Base-by-base conservation (phyloP, 202 grass and related monocot genomes). In the Bolboschoenoplectus hybrid region DNA sequence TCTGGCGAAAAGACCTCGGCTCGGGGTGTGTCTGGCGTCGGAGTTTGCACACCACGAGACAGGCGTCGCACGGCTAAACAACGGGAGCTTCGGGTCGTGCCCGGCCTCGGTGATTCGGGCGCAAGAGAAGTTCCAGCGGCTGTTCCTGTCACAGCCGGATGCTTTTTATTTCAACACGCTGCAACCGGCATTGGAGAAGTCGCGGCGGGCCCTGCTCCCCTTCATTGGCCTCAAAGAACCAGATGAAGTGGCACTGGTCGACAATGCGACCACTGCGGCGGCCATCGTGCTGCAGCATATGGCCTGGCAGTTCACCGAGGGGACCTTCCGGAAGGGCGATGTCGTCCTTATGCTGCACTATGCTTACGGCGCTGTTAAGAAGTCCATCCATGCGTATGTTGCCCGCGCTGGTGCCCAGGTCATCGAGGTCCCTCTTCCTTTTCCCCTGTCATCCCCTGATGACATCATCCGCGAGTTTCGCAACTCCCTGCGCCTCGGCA, bases 291-390 rank as follows among this genome's bases (percentile, higher is more conserved):
- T 99, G 40, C 97, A 99, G 92, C 93, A 97, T 45, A 79, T 85
- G 32, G 91, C 97, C 0, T 99, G 97, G 93, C 86, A 88, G 86
- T 97, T 97, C 76, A 82, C 85, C 0, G 97, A 99, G 92, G 93
- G 93, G 5, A 20, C 13, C 57, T 99, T 90, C 81, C 16, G 55
- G 0, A 90, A 89, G 49, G 97, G 92, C 1, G 97, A 99, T 51
- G 89, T 89, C 0, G 97, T 99, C 13, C 74, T 99, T 2, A 99
- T 97, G 92, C 93, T 99, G 86, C 97, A 99, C 85, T 97, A 99
- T 83, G 93, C 97, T 34, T 99, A 97, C 12, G 90, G 92, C 7
- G 89, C 97, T 4, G 92, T 99, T 32, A 99, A 99, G 91, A 99
- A 94, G 78, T 99, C 97, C 60, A 97, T 99, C 72, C 93, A 94